phyloP scores from a whole-genome alignment of 192 early-diverging fungal genomes.

The Coemansia sp. region DNA sequence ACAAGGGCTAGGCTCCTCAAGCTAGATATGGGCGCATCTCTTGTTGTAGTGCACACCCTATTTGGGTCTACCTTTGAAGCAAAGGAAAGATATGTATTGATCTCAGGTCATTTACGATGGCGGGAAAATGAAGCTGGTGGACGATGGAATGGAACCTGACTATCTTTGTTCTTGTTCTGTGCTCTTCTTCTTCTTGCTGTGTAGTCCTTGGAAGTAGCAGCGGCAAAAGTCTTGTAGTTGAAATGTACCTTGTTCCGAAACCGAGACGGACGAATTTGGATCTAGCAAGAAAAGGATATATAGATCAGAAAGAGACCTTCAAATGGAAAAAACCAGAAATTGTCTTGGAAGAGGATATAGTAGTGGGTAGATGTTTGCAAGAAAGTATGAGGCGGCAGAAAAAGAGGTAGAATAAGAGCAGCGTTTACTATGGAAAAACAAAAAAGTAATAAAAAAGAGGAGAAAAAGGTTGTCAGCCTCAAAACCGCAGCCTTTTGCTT shows the following conservation, averaged over 20 bases:
- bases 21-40: not conserved
- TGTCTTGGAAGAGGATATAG: not conserved
- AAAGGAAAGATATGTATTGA: not conserved
- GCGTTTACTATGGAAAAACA: conserved; percentile 9
- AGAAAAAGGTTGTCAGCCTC: not conserved
- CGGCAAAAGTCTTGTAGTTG: not conserved
- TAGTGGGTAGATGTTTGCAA: not conserved
- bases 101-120: not conserved
- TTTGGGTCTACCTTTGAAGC: not conserved
- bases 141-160: not conserved
- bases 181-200: not conserved
- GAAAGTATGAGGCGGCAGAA: not conserved
- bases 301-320: not conserved
- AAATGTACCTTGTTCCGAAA: conserved; percentile 17
- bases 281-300: not conserved
- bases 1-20: not conserved
- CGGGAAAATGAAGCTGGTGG: not conserved
- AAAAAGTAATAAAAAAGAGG: conserved; percentile 1
- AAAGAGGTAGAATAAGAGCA: conserved; percentile 5
- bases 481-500: too few relatives aligned
- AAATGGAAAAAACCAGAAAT: not conserved
- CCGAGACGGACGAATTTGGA: not conserved
- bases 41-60: not conserved
- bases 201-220: conserved; percentile 1
- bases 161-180: not conserved